These are phyloP conservation scores for Lactarius psammicola DNA, from an alignment of 768 basidiomycete species.

Conservation along the genomic window DNA sequence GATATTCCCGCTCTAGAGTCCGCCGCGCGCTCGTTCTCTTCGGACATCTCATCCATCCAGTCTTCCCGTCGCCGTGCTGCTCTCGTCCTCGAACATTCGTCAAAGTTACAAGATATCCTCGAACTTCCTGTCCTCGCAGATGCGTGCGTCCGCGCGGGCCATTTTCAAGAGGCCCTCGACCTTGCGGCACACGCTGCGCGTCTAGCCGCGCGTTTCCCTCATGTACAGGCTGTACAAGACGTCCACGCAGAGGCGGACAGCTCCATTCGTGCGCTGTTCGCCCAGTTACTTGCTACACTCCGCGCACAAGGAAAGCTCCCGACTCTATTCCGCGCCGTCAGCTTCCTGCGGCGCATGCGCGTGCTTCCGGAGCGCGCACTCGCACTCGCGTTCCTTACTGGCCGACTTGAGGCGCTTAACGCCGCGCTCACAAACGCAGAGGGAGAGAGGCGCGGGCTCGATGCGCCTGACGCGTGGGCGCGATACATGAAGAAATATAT, in stretches of 20 bases:
- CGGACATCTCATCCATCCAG: constrained; percentile 71
- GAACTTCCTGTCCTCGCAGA: constrained; percentile 90
- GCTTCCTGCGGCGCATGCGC: constrained; percentile 82
- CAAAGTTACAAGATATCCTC: constrained; percentile 88
- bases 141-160: constrained; percentile 89
- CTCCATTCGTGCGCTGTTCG: constrained; percentile 65
- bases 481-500: constrained; percentile 83
- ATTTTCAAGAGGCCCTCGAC: constrained; percentile 89
- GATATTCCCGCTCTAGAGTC: constrained; percentile 78
- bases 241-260: constrained; percentile 65
- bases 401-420: constrained; percentile 63
- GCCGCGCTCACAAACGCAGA: constrained; percentile 54
- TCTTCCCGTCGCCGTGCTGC: constrained; percentile 71
- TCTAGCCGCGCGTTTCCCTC: constrained; percentile 42
- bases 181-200: constrained; percentile 67
- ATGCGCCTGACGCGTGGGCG: constrained; percentile 61
- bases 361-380: constrained; percentile 70
- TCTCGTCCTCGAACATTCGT: constrained; percentile 90
- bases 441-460: constrained; percentile 39
- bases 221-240: constrained; percentile 54
- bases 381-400: constrained; percentile 81
- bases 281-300: constrained; percentile 73
- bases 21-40: constrained; percentile 67
- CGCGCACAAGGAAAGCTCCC: constrained; percentile 88
- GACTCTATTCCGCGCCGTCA: constrained; percentile 84